Percentiles rank a stretch among this genome's conserved stretches.
phyloP scores from a whole-genome alignment of 495 filamentous ascomycete genomes.

The Platismatia glauca region DNA sequence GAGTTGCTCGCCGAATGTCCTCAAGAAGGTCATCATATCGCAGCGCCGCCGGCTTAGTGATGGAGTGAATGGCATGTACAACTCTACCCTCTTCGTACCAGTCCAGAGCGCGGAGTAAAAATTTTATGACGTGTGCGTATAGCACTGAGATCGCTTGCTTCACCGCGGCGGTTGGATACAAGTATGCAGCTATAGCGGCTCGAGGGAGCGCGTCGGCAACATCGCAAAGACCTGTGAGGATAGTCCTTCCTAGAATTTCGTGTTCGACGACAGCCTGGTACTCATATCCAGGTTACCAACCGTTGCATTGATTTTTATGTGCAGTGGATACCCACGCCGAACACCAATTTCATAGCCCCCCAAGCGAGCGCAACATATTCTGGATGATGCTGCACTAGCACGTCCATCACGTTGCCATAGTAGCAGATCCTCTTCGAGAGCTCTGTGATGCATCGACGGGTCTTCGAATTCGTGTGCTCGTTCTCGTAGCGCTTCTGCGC shows the following conservation, averaged over 20 bases:
- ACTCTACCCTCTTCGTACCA: constrained; percentile 30
- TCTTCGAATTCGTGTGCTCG: neutral
- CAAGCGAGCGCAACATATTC: constrained; percentile 27
- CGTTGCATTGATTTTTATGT: neutral
- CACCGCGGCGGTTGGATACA: constrained; percentile 33
- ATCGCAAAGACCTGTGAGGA: constrained; percentile 24
- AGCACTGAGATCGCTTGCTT: constrained; percentile 25
- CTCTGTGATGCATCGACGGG: neutral
- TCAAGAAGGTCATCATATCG: constrained; percentile 26
- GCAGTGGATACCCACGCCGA: constrained; percentile 16
- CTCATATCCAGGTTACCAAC: neutral
- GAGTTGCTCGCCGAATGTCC: constrained; percentile 18
- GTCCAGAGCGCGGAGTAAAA: constrained; percentile 23
- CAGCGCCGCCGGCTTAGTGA: constrained; percentile 24
- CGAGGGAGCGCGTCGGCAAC: constrained; percentile 32
- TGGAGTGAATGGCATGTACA: constrained; percentile 16
- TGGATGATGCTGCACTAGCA: constrained; percentile 26
- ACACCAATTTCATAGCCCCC: constrained; percentile 26
- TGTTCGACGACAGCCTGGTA: constrained; percentile 11
- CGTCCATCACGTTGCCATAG: constrained; percentile 23
- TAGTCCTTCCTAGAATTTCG: neutral
- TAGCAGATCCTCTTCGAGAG: constrained; percentile 14
- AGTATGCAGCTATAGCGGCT: constrained; percentile 22
- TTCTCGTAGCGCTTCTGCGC: neutral
- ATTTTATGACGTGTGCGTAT: constrained; percentile 30